Percentiles rank a stretch among this genome's conserved stretches.
phyloP scores from a whole-genome alignment of 495 filamentous ascomycete species.

The Podospora comata region DNA sequence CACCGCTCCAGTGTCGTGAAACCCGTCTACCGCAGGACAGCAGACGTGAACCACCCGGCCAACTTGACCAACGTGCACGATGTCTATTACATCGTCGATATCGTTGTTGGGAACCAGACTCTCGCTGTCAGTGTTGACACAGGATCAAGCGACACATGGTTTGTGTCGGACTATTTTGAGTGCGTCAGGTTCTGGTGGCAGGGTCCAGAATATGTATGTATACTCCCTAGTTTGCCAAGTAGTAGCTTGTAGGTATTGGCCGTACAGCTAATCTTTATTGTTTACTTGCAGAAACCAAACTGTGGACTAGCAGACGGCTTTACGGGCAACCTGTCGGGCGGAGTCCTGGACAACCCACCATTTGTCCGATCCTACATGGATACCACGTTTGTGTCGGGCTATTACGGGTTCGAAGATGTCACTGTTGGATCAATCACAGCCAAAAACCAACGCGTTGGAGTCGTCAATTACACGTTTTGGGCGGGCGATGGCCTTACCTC shows the following conservation, averaged over 20 bases:
- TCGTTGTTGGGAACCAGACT: constrained; percentile 41
- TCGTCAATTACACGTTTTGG: constrained; percentile 49
- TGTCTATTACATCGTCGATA: constrained; percentile 37
- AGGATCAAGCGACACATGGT: constrained; percentile 61
- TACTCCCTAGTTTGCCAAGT: no score
- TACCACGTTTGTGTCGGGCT: constrained; percentile 52
- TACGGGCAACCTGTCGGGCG: constrained; percentile 39
- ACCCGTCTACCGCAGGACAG: background rate
- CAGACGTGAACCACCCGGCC: constrained; percentile 2
- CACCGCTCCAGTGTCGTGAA: background rate
- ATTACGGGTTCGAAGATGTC: constrained; percentile 53
- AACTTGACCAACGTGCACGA: constrained; percentile 31
- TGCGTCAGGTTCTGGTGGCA: constrained; percentile 43
- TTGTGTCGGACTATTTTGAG: constrained; percentile 45
- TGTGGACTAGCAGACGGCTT: constrained; percentile 54
- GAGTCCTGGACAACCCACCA: constrained; percentile 38
- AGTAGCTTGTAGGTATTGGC: no score
- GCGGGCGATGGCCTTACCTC: constrained; percentile 46
- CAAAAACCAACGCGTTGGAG: constrained; percentile 49
- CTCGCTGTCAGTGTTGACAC: constrained; percentile 59
- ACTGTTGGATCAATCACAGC: constrained; percentile 49
- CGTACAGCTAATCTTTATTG: no score
- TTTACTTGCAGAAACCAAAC: constrained; percentile 20
- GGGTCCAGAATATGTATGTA: background rate
- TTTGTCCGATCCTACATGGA: constrained; percentile 59